Conservation (phyloP, 495 filamentous ascomycete genomes). For the Penicillium bialowiezense region DNA sequence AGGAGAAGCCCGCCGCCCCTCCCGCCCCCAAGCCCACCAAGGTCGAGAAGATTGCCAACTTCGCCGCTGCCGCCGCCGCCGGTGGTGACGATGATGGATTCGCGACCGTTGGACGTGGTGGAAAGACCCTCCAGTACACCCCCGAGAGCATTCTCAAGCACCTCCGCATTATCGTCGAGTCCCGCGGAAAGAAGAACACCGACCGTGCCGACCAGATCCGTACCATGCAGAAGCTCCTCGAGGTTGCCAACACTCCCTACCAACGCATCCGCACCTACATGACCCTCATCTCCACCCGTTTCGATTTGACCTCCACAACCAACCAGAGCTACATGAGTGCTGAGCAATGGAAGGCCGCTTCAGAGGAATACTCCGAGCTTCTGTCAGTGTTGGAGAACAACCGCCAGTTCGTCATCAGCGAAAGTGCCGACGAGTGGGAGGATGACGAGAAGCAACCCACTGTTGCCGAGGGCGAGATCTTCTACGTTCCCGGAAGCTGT, state of each 20-base stretch:
- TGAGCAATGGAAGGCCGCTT: slow-evolving; percentile 95
- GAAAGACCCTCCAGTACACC: slow-evolving; percentile 83
- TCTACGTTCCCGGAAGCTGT: slow-evolving; percentile 88
- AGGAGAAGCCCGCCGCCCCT: slow-evolving; percentile 48
- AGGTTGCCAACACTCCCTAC: slow-evolving; percentile 86
- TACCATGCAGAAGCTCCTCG: slow-evolving; percentile 93
- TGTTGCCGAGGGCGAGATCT: slow-evolving; percentile 65
- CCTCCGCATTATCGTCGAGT: slow-evolving; percentile 87
- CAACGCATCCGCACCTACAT: slow-evolving; percentile 91
- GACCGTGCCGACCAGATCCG: slow-evolving; percentile 91
- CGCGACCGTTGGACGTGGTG: slow-evolving; percentile 78
- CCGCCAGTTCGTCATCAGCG: slow-evolving; percentile 75
- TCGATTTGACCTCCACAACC: slow-evolving; percentile 82
- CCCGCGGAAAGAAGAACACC: slow-evolving; percentile 97
- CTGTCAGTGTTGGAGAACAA: slow-evolving; percentile 77
- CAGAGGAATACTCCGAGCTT: slow-evolving; percentile 75
- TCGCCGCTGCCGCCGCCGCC: slow-evolving; percentile 33
- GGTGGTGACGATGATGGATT: slow-evolving; percentile 82
- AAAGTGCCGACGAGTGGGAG: slow-evolving; percentile 96
- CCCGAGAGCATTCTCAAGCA: slow-evolving; percentile 98
- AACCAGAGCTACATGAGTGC: slow-evolving; percentile 82
- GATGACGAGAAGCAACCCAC: slow-evolving; percentile 91
- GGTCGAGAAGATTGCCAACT: slow-evolving; percentile 42
- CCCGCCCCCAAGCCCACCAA: slow-evolving; percentile 36
- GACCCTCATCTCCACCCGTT: slow-evolving; percentile 88